These are phyloP conservation scores for Ogataea hybrid DNA, from an alignment of 1,139 yeast species.

Conservation along the genomic window DNA sequence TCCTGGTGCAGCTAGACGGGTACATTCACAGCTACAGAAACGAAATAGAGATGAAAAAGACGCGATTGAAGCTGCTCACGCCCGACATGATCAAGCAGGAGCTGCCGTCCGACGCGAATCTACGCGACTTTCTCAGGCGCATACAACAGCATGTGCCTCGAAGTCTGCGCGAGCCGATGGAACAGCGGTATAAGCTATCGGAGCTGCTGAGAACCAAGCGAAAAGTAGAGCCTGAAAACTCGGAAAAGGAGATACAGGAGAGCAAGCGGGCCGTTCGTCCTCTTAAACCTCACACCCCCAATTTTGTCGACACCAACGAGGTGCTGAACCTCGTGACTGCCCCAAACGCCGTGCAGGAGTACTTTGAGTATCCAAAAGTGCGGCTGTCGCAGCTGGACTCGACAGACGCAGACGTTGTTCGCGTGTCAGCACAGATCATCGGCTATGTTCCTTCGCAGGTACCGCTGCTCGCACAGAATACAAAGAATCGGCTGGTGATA, in stretches of 20 bases:
- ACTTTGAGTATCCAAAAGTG: background rate
- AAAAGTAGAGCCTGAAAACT: background rate
- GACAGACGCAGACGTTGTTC: background rate
- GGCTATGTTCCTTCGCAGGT: constrained; percentile 5
- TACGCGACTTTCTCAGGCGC: constrained; percentile 9
- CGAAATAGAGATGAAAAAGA: constrained; percentile 20
- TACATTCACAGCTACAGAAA: background rate
- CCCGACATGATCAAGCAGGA: background rate
- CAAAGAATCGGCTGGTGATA: background rate
- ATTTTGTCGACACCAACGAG: background rate
- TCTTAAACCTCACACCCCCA: background rate
- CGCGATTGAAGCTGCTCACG: constrained; percentile 1
- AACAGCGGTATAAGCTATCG: constrained; percentile 4
- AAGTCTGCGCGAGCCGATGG: constrained; percentile 7
- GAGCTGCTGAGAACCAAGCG: background rate
- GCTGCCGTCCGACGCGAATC: background rate
- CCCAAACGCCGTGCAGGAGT: no score
- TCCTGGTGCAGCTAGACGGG: background rate
- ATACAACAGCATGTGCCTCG: constrained; percentile 5
- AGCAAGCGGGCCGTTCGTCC: background rate
- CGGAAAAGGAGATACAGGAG: background rate
- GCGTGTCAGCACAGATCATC: background rate
- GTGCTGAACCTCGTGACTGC: background rate
- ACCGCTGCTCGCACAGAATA: constrained; percentile 1
- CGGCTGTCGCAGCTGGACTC: background rate